Evolutionary conservation across 2,329 filamentous ascomycete species (phyloP).

Genomic region (Hortaea werneckii): DNA sequence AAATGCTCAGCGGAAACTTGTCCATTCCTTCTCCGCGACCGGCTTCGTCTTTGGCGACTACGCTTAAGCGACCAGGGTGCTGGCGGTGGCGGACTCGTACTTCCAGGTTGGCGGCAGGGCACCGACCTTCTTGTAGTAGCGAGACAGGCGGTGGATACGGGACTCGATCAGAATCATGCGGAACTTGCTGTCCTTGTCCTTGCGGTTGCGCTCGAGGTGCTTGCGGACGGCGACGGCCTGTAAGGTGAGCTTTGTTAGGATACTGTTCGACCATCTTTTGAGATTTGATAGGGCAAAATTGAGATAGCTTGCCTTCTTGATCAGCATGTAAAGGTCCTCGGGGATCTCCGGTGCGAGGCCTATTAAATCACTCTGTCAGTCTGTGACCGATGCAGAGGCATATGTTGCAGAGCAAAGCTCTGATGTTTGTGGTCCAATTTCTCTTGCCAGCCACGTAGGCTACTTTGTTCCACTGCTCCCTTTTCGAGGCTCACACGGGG

Average conservation of each 20-base stretch:
- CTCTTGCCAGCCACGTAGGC: slow-evolving; percentile 20
- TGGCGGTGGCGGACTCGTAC: slow-evolving; percentile 96
- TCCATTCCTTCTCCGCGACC: background rate
- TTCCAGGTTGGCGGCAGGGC: slow-evolving; percentile 86
- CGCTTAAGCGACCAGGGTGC: slow-evolving; percentile 81
- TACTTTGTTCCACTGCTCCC: slow-evolving; percentile 5
- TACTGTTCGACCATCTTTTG: too few species aligned
- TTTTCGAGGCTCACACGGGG: slow-evolving; percentile 31
- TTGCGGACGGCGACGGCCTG: slow-evolving; percentile 97
- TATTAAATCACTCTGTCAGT: slow-evolving; percentile 45
- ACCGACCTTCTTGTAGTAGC: slow-evolving; percentile 98
- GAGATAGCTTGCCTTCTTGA: slow-evolving; percentile 95
- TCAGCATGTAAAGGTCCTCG: slow-evolving; percentile 99
- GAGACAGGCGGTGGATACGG: slow-evolving; percentile 97
- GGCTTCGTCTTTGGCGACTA: too few species aligned
- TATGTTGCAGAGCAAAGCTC: background rate
- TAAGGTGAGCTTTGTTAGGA: too few species aligned
- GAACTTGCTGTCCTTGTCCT: slow-evolving; percentile 99
- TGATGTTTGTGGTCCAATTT: slow-evolving; percentile 3
- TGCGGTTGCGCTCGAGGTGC: slow-evolving; percentile 99
- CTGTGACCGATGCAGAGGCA: slow-evolving; percentile 34
- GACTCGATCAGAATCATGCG: slow-evolving; percentile 99
- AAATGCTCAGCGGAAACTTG: background rate
- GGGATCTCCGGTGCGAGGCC: slow-evolving; percentile 97
- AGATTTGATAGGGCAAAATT: too few species aligned